Evolutionary conservation across 2,329 filamentous ascomycete genomes (phyloP), one percentile per base, ranked within the genome.

Genomic region (Arthrinium phaeospermum): DNA sequence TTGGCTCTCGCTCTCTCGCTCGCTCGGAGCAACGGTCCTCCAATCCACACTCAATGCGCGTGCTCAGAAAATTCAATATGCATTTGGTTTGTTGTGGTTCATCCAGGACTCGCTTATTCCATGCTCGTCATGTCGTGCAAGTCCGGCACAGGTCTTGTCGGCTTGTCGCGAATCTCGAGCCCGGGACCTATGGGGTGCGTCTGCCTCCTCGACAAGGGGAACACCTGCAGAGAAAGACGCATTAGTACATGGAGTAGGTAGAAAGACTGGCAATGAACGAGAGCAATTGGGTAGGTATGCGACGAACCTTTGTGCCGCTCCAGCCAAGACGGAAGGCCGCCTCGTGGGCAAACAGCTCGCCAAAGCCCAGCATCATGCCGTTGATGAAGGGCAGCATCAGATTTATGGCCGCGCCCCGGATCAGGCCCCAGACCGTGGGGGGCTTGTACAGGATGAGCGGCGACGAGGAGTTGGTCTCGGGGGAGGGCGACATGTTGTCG

Each of bases 281-380:
- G 2, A n/a, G 16, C 16, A 6, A 6, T 7, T 46, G 22, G 16
- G 24, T n/a, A 47, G 16, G 24, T n/a, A 47, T 37, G 37, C 47
- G 45, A 71, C 89, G 67, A 87, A 98, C 96, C 91, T 96, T 97
- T 73, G 96, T 98, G 71, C 92, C 92, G 75, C 93, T 92, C 96
- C 96, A 99, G 73, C 96, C 96, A 77, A 98, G 85, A 79, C 96
- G 88, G 80, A 96, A 99, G 1, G 96, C 96, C 69, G 94, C 92
- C 85, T 99, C 96, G 80, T 99, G 96, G 71, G 96, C 96, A 82
- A 99, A 96, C 70, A 99, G 85, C 85, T 99, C 96, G 77, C 96
- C 96, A 80, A 99, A 98, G 2, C 96, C 96, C 79, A 99, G 85
- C 96, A 99, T 99, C 87, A 99, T 90, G 67, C 96, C 96, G 84